Conservation (phyloP, 2,329 filamentous ascomycete species). For the Aureobasidium sp. region DNA sequence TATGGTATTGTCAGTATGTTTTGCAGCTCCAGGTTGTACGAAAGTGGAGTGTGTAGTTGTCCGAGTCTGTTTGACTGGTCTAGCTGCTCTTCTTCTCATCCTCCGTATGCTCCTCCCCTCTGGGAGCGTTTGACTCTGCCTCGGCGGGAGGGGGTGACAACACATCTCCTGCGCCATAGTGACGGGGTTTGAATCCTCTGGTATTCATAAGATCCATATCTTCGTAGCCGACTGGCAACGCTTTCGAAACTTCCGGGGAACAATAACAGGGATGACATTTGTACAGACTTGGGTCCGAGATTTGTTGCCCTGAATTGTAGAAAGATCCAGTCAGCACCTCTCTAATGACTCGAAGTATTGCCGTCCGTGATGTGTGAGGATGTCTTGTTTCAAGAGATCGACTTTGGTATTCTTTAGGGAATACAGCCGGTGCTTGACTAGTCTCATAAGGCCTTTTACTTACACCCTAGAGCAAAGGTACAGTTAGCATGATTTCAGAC, state of each 20-base stretch:
- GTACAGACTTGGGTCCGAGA: neutral
- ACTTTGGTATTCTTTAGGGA: no score
- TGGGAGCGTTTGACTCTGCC: neutral
- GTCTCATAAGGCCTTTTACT: no score
- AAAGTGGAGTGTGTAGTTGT: no score
- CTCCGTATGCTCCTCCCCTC: neutral
- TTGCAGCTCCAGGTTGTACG: no score
- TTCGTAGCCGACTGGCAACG: neutral
- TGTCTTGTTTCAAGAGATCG: no score
- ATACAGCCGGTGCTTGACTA: no score
- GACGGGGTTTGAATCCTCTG: neutral
- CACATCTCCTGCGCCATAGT: neutral
- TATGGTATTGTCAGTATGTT: neutral
- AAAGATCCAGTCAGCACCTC: neutral
- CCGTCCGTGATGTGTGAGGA: neutral
- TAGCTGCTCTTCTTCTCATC: neutral
- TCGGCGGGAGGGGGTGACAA: neutral
- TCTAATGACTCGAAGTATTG: neutral
- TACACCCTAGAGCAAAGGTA: no score
- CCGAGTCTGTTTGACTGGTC: neutral
- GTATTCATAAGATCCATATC: no score
- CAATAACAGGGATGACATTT: neutral
- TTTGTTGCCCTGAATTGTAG: neutral
- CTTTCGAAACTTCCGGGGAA: neutral
- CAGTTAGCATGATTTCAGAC: no score